Evolutionary conservation across 73 alveolate species (phyloP), one percentile per base, ranked within the genome.

Genomic region (Uronychia binucleata): DNA sequence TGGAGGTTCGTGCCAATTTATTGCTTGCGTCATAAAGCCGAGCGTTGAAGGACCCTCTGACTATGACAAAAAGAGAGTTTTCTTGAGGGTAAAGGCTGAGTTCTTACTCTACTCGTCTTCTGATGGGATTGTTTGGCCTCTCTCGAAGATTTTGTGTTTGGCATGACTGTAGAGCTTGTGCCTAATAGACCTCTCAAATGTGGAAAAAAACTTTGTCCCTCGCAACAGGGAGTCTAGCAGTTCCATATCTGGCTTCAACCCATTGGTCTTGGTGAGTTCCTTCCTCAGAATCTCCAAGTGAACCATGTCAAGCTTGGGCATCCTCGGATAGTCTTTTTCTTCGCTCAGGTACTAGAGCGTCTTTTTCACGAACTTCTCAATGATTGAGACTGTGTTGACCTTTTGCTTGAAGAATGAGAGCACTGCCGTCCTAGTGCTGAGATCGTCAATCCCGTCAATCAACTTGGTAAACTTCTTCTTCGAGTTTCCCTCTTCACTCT

Each of bases 101-200:
- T 83, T 35, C 57, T 85, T 85, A n/a, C 86, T 77, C 29, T 32
- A 1, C 28, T 85, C 86, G 19, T 75, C 32, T 30, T 85, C 91
- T 13, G 74, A 11, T 34, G 57, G 81, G 1, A 85, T 46, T n/a
- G 35, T 28, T 19, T 11, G 26, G 1, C 13, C 81, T 30, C 30
- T 35, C 13, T 85, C 59, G 25, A 19, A 8, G 28, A 29, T 77
- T 29, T 1, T 14, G 30, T 57, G 80, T 0, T 34, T 25, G 5
- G 77, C 85, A 5, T 35, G 5, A 26, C 77, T 85, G 30, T 85
- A 85, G 0, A 85, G 31, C 57, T 85, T 85, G 28, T 34, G 31
- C 34, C 91, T 76, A 5, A 85, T 35, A 0, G 58, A 81, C 27
- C 46, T 85, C 14, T 76, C 91, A 74, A 85, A 85, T 1, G 80